Percentiles rank a stretch among this genome's conserved stretches.
These are phyloP conservation scores for Senecio squalidus DNA, from an alignment of 140 eudicot species.

Conservation along the genomic window DNA sequence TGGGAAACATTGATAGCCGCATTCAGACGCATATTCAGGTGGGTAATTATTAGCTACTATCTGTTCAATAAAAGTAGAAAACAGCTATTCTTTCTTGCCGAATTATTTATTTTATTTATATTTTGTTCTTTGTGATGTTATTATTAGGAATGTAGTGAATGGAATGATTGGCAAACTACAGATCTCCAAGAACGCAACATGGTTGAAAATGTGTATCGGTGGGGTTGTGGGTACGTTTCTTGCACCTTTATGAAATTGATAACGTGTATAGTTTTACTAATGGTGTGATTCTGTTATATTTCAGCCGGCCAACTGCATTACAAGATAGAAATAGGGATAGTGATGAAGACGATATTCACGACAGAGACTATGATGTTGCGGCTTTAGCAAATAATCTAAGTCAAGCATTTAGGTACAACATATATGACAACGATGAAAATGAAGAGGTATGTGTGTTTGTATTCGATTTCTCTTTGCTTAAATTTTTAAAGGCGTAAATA, in stretches of 20 bases:
- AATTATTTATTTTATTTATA: not conserved
- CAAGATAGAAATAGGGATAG: slow-evolving; percentile 84
- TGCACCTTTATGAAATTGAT: no score
- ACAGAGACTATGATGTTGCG: slow-evolving; percentile 87
- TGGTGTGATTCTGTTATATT: no score
- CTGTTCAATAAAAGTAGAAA: not conserved
- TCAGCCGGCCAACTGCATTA: slow-evolving; percentile 81
- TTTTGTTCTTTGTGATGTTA: not conserved
- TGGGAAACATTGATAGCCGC: slow-evolving; percentile 48
- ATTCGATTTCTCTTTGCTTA: not conserved
- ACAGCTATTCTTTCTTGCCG: not conserved
- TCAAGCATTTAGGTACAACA: slow-evolving; percentile 76
- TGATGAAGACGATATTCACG: slow-evolving; percentile 84
- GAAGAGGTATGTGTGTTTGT: slow-evolving; percentile 53
- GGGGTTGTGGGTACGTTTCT: slow-evolving; percentile 90
- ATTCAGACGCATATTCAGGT: slow-evolving; percentile 75
- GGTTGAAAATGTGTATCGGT: slow-evolving; percentile 80
- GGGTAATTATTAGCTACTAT: not conserved
- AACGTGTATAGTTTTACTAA: no score
- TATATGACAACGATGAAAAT: slow-evolving; percentile 61
- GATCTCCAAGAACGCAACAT: slow-evolving; percentile 75
- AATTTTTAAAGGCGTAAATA: not conserved
- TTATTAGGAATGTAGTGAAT: slow-evolving; percentile 61
- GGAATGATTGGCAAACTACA: slow-evolving; percentile 78
- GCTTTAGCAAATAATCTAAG: slow-evolving; percentile 80